Percentiles rank a stretch among this genome's conserved stretches.
These are phyloP conservation scores for Asclepias syriaca DNA, from an alignment of 257 asterid genomes.

Conservation along the genomic window DNA sequence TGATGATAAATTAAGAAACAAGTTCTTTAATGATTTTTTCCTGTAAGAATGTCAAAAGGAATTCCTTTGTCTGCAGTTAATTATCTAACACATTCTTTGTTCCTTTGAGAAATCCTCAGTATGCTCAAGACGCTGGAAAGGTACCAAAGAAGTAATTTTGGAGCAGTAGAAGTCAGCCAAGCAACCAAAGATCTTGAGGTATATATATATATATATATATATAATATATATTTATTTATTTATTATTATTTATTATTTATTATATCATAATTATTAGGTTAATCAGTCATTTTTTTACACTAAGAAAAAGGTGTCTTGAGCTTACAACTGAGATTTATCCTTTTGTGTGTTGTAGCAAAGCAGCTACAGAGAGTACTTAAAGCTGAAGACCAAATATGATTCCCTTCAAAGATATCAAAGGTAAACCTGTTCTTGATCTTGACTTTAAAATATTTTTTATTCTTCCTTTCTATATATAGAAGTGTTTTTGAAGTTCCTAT, in stretches of 20 bases:
- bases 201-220: neutral
- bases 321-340: neutral
- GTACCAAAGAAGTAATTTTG: conserved; percentile 90
- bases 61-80: neutral
- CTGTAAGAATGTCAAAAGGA: neutral
- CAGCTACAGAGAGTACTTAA: conserved; percentile 81
- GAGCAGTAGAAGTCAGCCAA: conserved; percentile 63
- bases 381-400: conserved; percentile 72
- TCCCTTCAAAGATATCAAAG: conserved; percentile 87
- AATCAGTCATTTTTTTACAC: no score
- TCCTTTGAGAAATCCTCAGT: conserved; percentile 26
- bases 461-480: no score
- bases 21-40: neutral
- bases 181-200: conserved; percentile 74
- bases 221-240: no score
- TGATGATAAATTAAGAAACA: neutral
- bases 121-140: conserved; percentile 90
- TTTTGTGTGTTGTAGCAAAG: conserved; percentile 42
- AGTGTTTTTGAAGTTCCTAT: neutral
- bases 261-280: no score
- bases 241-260: no score
- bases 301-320: no score
- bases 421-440: conserved; percentile 25
- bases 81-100: neutral
- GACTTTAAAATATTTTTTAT: neutral